Percentiles rank a stretch among this genome's conserved stretches.
Conservation (phyloP, 768 basidiomycete genomes). For the Strobilomyces dryophilus region DNA sequence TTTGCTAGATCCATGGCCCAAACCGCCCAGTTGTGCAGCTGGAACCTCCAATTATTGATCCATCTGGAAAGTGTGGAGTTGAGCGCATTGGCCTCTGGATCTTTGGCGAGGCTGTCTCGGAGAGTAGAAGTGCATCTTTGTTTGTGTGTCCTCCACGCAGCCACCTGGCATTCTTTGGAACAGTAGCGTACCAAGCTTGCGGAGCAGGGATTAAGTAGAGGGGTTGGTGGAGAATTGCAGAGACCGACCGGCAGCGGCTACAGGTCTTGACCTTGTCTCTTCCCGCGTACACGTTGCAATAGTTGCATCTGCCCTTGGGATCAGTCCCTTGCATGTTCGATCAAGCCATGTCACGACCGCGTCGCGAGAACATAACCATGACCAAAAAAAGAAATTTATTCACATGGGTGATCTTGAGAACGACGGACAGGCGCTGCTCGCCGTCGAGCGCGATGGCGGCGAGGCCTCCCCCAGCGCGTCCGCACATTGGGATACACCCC, state of each 20-base stretch:
- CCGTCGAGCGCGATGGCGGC: slow-evolving; percentile 40
- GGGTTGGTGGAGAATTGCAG: background rate
- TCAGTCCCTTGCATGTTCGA: slow-evolving; percentile 1
- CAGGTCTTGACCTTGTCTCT: slow-evolving; percentile 24
- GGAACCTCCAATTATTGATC: slow-evolving; percentile 23
- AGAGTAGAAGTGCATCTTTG: slow-evolving; percentile 10
- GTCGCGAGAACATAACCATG: too few relatives aligned
- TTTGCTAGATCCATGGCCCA: slow-evolving; percentile 28
- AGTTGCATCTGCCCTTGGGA: slow-evolving; percentile 25
- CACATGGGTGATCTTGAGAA: slow-evolving; percentile 2
- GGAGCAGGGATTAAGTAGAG: background rate
- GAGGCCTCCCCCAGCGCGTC: slow-evolving; percentile 68
- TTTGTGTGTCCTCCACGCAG: slow-evolving; percentile 29
- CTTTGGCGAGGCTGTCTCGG: slow-evolving; percentile 10
- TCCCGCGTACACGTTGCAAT: slow-evolving; percentile 20
- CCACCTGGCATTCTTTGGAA: slow-evolving; percentile 26
- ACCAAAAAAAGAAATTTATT: background rate
- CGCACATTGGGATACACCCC: slow-evolving; percentile 64
- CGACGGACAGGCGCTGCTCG: slow-evolving; percentile 3
- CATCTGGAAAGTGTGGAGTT: slow-evolving; percentile 24
- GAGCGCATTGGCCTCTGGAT: slow-evolving; percentile 14
- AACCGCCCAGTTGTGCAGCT: slow-evolving; percentile 15
- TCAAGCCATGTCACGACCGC: background rate
- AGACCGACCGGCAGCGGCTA: slow-evolving; percentile 21
- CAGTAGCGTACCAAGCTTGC: slow-evolving; percentile 29